Conservation (phyloP, 768 basidiomycete genomes). For the Rhizopogon roseolus region DNA sequence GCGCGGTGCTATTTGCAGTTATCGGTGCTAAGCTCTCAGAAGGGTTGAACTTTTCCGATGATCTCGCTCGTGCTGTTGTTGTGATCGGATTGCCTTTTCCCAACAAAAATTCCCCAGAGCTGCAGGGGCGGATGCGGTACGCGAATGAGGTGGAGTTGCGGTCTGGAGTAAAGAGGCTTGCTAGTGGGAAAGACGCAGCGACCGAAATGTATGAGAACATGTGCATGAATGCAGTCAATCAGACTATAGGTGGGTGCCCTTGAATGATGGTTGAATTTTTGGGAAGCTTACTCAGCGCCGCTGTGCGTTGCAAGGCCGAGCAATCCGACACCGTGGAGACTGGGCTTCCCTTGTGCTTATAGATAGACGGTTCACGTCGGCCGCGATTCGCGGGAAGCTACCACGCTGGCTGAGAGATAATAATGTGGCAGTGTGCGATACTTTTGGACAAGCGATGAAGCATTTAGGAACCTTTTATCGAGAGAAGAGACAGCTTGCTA, state of each 20-base stretch:
- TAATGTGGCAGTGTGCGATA: constrained; percentile 49
- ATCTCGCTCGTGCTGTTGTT: constrained; percentile 80
- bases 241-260: constrained; percentile 75
- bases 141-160: constrained; percentile 59
- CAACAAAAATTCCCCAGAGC: constrained; percentile 85
- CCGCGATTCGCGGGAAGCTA: constrained; percentile 71
- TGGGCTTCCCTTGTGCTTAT: constrained; percentile 90
- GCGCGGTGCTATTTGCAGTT: constrained; percentile 88
- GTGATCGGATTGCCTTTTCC: constrained; percentile 92
- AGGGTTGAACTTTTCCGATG: constrained; percentile 75
- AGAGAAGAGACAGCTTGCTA: constrained; percentile 35
- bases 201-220: constrained; percentile 86
- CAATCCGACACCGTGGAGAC: constrained; percentile 86
- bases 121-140: constrained; percentile 89
- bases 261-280: background rate
- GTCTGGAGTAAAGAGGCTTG: constrained; percentile 26
- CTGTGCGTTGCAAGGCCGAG: constrained; percentile 56
- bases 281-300: background rate
- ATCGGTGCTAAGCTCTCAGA: constrained; percentile 98
- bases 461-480: constrained; percentile 67
- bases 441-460: constrained; percentile 70
- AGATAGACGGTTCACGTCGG: constrained; percentile 73
- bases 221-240: constrained; percentile 94
- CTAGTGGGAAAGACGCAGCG: constrained; percentile 58
- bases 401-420: constrained; percentile 84